Base-by-base conservation (phyloP, 257 asterid species). In the Knoxia roxburghii region DNA sequence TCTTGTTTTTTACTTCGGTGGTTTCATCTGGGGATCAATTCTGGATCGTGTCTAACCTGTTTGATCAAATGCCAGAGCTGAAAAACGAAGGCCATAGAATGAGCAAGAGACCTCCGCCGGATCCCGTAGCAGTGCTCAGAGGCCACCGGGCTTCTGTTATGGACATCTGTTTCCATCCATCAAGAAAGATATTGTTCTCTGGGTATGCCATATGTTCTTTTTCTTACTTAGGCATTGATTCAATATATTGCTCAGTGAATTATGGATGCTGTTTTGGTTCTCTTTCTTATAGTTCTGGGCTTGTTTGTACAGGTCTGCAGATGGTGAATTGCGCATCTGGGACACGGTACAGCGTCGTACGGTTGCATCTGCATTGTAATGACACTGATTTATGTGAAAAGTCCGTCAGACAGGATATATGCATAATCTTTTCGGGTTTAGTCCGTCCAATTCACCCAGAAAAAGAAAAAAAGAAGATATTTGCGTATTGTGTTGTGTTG, bases 281-380 rank as follows among this genome's bases (percentile, higher is more conserved):
- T 6, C 17, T 18, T 5, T 20, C 29, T n/a, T n/a, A 43, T 46
- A 26, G 13, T 61, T 37, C 5, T 20, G 20, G 53, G 46, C 18
- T 61, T 45, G 32, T 46, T 26, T n/a, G n/a, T 48, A 11, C 80
- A 82, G 84, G 67, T 86, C 96, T 20, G 65, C 96, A 6, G 97
- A 93, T 39, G 97, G 99, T n/a, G 97, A 93, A 70, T 55, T 93
- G 66, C 90, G 95, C 58, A 80, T 88, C 26, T 93, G 99, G 99
- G 87, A 93, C 60, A 81, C 88, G 0, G 64, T 87, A 51, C 97
- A 90, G 74, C 88, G 81, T 41, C 85, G 99, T 30, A 84, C 96
- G 23, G 61, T 88, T 69, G 77, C 97, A 15, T 90, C 99, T 23
- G 83, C 95, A 35, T 88, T 97, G 86, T 82, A 77, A 27, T 21